These are phyloP conservation scores for Mucor irregularis DNA, from an alignment of 371 early-diverging fungal genomes.

Conservation along the genomic window DNA sequence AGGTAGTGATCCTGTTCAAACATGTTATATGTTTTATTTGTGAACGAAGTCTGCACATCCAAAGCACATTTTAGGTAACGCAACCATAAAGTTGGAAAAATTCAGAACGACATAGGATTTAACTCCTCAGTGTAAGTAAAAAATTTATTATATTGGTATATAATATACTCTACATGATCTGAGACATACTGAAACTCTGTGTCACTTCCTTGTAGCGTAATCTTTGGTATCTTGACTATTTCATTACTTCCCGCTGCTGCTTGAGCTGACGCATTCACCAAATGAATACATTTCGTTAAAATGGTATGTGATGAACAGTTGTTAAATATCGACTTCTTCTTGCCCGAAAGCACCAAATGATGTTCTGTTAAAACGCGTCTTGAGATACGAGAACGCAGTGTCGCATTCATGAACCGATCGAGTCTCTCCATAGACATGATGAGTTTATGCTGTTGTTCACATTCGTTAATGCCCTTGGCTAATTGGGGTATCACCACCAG, in stretches of 20 bases:
- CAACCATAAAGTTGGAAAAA: no score
- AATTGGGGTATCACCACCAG: constrained; percentile 80
- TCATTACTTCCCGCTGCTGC: neutral
- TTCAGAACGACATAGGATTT: no score
- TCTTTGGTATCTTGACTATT: neutral
- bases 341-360: constrained; percentile 69
- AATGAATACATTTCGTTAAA: constrained; percentile 57
- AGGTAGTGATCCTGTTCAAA: no score
- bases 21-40: no score
- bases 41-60: no score
- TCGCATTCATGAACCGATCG: constrained; percentile 79
- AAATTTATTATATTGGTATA: no score
- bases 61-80: no score
- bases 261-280: constrained; percentile 32
- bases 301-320: constrained; percentile 59
- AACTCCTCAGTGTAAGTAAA: no score
- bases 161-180: constrained; percentile 84
- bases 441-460: constrained; percentile 47
- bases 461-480: constrained; percentile 77
- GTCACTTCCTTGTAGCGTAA: constrained; percentile 27
- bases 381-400: constrained; percentile 79
- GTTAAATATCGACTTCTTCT: constrained; percentile 47
- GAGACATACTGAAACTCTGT: constrained; percentile 81
- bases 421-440: constrained; percentile 53
- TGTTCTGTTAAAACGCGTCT: constrained; percentile 84